A percentile compares a stretch with the other conserved stretches of the same genome.
These are phyloP conservation scores for Phytophthora ramorum DNA, from an alignment of 352 stramenopile species.

Conservation along the genomic window DNA sequence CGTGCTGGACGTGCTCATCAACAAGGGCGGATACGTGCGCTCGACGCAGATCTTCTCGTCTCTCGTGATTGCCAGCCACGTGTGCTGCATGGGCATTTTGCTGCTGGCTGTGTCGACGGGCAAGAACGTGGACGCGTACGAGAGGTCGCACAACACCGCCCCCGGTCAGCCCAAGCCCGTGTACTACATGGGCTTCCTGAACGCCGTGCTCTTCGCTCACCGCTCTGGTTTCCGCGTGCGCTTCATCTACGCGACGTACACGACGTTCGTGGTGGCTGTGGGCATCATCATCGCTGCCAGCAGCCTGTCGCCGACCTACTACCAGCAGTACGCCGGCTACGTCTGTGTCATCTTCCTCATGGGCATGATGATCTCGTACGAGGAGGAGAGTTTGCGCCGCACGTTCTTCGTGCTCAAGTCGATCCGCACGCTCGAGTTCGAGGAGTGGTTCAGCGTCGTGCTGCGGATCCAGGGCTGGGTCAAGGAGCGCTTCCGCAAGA, in stretches of 20 bases:
- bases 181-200: conserved; percentile 88
- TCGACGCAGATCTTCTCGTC: conserved; percentile 82
- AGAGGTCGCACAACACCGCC: conserved; percentile 19
- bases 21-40: conserved; percentile 83
- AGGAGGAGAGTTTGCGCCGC: conserved; percentile 79
- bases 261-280: conserved; percentile 66
- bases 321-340: conserved; percentile 76
- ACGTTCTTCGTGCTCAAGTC: conserved; percentile 87
- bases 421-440: conserved; percentile 82
- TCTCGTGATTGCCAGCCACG: conserved; percentile 72
- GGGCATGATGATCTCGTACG: conserved; percentile 88
- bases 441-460: conserved; percentile 82
- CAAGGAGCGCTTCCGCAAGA: conserved; percentile 68
- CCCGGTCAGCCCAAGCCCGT: conserved; percentile 71
- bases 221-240: conserved; percentile 80
- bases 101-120: conserved; percentile 68
- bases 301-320: conserved; percentile 58
- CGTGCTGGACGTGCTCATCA: conserved; percentile 66
- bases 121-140: conserved; percentile 34
- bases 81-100: conserved; percentile 76
- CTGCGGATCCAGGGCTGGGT: conserved; percentile 80
- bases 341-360: conserved; percentile 72
- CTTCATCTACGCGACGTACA: conserved; percentile 83
- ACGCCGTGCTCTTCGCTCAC: conserved; percentile 80
- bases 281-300: conserved; percentile 73